These are phyloP conservation scores for Capsicum pubescens DNA, from an alignment of 257 asterid genomes.

Conservation along the genomic window DNA sequence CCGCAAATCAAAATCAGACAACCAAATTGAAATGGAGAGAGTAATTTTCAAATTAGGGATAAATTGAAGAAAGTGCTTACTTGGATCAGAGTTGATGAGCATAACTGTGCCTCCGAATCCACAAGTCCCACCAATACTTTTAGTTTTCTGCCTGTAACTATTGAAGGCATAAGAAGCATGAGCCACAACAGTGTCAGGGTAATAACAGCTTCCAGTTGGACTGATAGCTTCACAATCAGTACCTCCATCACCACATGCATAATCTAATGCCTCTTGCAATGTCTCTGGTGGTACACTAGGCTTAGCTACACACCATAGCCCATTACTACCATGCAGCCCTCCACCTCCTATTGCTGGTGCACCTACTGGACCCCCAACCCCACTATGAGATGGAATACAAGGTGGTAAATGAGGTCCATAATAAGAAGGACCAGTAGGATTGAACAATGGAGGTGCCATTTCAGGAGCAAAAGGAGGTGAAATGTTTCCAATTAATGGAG, in stretches of 20 bases:
- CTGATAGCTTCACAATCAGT: conserved; percentile 75
- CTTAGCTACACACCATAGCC: conserved; percentile 91
- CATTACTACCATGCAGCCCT: conserved; percentile 36
- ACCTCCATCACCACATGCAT: conserved; percentile 87
- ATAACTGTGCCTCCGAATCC: conserved; percentile 93
- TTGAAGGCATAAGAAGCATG: conserved; percentile 95
- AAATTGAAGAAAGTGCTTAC: conserved; percentile 44
- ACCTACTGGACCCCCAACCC: conserved; percentile 36
- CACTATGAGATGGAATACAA: conserved; percentile 54
- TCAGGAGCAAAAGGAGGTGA: conserved; percentile 45
- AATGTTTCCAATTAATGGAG: conserved; percentile 63
- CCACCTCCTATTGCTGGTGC: conserved; percentile 39
- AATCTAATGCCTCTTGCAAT: conserved; percentile 80
- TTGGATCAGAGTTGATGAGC: conserved; percentile 82
- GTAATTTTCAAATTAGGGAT: too few relatives aligned
- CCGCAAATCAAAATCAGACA: too few relatives aligned
- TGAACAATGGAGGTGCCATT: conserved; percentile 39
- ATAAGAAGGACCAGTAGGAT: conserved; percentile 56
- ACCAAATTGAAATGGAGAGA: too few relatives aligned
- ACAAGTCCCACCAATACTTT: conserved; percentile 77
- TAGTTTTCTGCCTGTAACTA: conserved; percentile 86
- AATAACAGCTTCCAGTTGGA: conserved; percentile 66
- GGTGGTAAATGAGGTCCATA: conserved; percentile 74
- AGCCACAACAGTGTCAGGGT: conserved; percentile 70
- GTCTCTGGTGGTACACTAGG: conserved; percentile 87